A percentile compares a stretch with the other conserved stretches of the same genome.
phyloP scores from a whole-genome alignment of 2,329 filamentous ascomycete genomes.

The Pyricularia pennisetigena region DNA sequence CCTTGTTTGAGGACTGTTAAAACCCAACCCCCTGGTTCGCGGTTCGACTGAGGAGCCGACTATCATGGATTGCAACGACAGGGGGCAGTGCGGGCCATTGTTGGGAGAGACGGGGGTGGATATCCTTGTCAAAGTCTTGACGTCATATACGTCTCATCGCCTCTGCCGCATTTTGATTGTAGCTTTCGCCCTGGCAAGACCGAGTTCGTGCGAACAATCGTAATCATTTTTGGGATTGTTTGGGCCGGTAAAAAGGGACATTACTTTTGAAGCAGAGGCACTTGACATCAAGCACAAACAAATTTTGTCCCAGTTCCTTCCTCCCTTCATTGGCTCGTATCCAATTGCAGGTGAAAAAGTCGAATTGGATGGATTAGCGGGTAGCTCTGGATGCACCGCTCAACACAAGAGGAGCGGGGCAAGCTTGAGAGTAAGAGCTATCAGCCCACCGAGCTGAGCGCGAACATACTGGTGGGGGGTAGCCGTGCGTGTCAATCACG shows the following conservation, averaged over 20 bases:
- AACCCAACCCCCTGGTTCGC: not conserved
- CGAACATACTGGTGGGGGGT: not conserved
- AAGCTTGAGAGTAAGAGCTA: too few relatives aligned
- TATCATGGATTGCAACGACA: not conserved
- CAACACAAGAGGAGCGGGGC: not conserved
- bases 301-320: not conserved
- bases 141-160: not conserved
- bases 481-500: not conserved
- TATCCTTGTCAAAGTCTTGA: not conserved
- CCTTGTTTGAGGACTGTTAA: not conserved
- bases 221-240: not conserved
- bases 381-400: not conserved
- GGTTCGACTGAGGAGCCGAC: not conserved
- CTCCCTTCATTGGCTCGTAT: not conserved
- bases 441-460: too few relatives aligned
- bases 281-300: not conserved
- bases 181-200: not conserved
- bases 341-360: not conserved
- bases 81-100: not conserved
- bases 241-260: not conserved
- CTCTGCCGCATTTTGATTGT: not conserved
- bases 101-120: not conserved
- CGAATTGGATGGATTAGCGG: not conserved
- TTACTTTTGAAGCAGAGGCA: not conserved
- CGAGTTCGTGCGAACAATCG: not conserved